These are phyloP conservation scores for Sporothrix protearum DNA, from an alignment of 2,329 filamentous ascomycete genomes.

Conservation along the genomic window DNA sequence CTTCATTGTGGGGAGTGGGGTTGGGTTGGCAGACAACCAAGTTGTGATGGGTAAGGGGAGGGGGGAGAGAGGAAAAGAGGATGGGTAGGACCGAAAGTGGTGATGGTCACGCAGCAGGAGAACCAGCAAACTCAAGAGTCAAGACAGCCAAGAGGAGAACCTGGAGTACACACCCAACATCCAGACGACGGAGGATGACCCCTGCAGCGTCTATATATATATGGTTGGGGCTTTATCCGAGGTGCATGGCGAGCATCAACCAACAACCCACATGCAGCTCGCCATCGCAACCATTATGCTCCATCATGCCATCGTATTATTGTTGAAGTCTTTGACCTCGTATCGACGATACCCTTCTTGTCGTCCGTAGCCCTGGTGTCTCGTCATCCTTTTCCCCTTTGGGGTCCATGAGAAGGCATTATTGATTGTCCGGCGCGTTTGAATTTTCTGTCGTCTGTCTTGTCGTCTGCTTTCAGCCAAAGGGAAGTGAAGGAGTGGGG, in stretches of 20 bases:
- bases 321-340: not conserved
- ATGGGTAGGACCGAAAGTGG: not conserved
- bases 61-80: not conserved
- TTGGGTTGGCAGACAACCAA: not conserved
- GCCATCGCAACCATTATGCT: not conserved
- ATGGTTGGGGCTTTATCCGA: not conserved
- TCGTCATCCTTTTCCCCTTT: not conserved
- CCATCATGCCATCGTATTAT: not conserved
- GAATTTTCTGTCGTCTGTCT: not conserved
- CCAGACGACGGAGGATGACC: not conserved
- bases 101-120: not conserved
- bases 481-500: not conserved
- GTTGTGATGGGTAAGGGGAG: not conserved
- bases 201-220: constrained; percentile 4
- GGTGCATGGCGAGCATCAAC: not conserved
- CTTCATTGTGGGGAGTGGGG: constrained; percentile 4
- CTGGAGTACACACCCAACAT: no score
- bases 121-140: not conserved
- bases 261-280: not conserved
- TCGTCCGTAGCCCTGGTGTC: not conserved
- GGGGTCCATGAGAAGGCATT: not conserved
- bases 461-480: not conserved
- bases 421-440: not conserved
- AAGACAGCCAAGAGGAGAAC: not conserved
- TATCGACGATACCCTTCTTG: not conserved